Conservation (phyloP, 2,329 filamentous ascomycete species). For the Fragosphaeria purpurea region DNA sequence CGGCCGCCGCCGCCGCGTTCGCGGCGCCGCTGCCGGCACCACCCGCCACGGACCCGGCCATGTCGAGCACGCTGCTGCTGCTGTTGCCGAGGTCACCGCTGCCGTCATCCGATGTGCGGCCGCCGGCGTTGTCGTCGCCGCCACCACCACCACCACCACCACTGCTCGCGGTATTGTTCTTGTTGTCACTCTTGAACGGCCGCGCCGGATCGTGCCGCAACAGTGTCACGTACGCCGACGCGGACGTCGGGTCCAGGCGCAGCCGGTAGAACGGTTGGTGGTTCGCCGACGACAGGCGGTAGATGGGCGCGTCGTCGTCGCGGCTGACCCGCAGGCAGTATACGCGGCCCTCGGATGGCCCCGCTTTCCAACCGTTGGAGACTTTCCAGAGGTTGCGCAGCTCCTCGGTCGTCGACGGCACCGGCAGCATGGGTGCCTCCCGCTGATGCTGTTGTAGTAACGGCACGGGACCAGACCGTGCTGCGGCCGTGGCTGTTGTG, state of each 20-base stretch:
- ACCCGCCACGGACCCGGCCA: background rate
- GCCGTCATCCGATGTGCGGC: no score
- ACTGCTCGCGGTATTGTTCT: slow-evolving; percentile 26
- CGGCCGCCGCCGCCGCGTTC: slow-evolving; percentile 13
- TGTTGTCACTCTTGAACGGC: slow-evolving; percentile 31
- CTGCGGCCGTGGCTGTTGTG: no score
- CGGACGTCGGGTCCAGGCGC: slow-evolving; percentile 52
- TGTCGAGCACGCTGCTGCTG: slow-evolving; percentile 17
- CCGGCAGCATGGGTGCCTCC: slow-evolving; percentile 36
- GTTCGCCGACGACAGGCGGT: slow-evolving; percentile 50
- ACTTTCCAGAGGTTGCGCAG: slow-evolving; percentile 59
- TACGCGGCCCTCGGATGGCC: slow-evolving; percentile 45
- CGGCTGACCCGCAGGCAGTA: slow-evolving; percentile 49
- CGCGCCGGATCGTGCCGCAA: slow-evolving; percentile 51
- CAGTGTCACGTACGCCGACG: slow-evolving; percentile 50
- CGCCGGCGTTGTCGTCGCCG: slow-evolving; percentile 16
- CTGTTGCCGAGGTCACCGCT: no score
- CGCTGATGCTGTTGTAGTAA: no score
- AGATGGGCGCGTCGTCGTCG: slow-evolving; percentile 52
- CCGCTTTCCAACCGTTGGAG: slow-evolving; percentile 58
- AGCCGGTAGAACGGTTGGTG: slow-evolving; percentile 61
- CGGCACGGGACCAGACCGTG: background rate
- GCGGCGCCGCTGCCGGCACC: background rate
- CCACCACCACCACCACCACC: background rate
- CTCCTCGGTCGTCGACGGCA: slow-evolving; percentile 48